Evolutionary conservation across 345 rosid species (phyloP), one percentile per base, ranked within the genome.

Genomic region (Arabis alpina): DNA sequence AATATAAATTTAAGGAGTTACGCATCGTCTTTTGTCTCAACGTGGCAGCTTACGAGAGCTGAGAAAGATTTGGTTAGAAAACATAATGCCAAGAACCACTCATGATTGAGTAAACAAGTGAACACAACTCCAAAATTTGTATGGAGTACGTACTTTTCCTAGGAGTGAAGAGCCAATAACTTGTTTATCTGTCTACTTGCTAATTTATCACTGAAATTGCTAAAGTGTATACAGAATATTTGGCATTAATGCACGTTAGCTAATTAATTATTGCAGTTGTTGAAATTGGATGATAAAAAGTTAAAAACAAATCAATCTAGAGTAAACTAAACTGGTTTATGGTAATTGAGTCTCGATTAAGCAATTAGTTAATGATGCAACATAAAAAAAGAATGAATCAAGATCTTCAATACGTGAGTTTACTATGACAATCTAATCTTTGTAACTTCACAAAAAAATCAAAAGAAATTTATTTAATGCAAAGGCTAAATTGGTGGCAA

Each of bases 21-120:
- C 4, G 24, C 41, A 72, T 23, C 25, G 47, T 64, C 43, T 15
- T 69, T 69, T 45, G 58, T 48, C 42, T 47, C 25, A 49, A 73
- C 39, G 36, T 49, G 71, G 71, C 39, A 56, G 53, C 77, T 56
- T 40, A 48, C 53, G 45, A 73, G 66, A n/a, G 30, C 19, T 49
- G 54, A 30, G 66, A 49, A 73, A 73, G 71, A 73, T 73, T 49
- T 73, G 60, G 27, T 56, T 39, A 39, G 59, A 25, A 56, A 64
- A 64, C 66, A 73, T 43, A 73, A 61, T 41, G 45, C 71, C 71
- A 64, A 72, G 58, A 55, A 47, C 64, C 71, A 64, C 71, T 64
- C 65, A 37, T 64, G 49, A 55, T 36, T 37, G n/a, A 43, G 27
- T 44, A 14, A 34, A 51, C 32, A 52, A 71, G 37, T 43, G 42